Base-by-base conservation (phyloP, 352 stramenopile genomes). In the Globisporangium solare region DNA sequence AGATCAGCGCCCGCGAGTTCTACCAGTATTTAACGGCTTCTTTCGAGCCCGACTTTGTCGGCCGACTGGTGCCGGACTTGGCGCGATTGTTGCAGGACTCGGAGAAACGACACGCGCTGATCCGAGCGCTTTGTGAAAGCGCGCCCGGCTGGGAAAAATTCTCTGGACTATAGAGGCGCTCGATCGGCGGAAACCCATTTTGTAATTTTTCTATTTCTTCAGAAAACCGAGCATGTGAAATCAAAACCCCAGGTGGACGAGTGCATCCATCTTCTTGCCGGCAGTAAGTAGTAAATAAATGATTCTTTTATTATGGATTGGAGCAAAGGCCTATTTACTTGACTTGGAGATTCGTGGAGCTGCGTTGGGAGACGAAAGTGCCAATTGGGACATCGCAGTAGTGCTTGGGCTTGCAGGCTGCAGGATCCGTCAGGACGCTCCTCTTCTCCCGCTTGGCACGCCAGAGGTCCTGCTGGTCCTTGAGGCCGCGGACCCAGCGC, bases 11-110 rank as follows among this genome's bases (percentile, higher is more conserved):
- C 8, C 76, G 85, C 31, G 83, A 94, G 53, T 94, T 92, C 65
- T 94, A 94, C 69, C 79, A 89, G 61, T 94, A 94, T 84, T 84
- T 94, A 79, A 93, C 81, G 46, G 75, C 77, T 27, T 91, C 85
- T 18, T 94, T 94, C 59, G 85, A 94, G n/a, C 80, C 76, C 1
- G 85, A 94, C 60, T 93, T 94, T 59, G 85, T 94, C 37, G 85
- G 79, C 2, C 73, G 85, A n/a, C 63, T 94, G 32, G 85, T 94
- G 14, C 85, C 85, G 0, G 85, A 94, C 51, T 75, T 94, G 21
- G 85, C 85, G 12, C 83, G 85, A n/a, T 62, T 94, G 32, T 61
- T 94, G 21, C 82, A 94, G 48, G 85, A 94, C 68, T 75, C 79
- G 0, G 85, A 94, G 55, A 92, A 93, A 59, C 85, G 85, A 11